These are phyloP conservation scores for Monilinia vaccinii-corymbosi DNA, from an alignment of 2,329 filamentous ascomycete species.

Conservation along the genomic window DNA sequence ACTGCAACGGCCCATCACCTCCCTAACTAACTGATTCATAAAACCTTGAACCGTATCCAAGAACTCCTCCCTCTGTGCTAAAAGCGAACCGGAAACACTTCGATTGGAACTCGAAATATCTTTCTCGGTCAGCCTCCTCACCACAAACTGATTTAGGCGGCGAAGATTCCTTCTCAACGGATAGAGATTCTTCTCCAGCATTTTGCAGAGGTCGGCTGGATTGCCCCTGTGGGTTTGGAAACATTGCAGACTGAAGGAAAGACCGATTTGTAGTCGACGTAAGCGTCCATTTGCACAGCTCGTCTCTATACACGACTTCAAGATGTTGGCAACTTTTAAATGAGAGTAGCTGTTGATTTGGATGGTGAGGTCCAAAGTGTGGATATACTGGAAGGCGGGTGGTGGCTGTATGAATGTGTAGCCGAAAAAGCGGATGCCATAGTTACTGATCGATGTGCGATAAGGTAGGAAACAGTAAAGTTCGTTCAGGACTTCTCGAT, in stretches of 20 bases:
- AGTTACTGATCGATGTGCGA: slow-evolving; percentile 6
- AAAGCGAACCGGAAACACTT: not conserved
- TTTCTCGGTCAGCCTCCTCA: not conserved
- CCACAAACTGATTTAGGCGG: slow-evolving; percentile 1
- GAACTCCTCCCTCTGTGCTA: slow-evolving; percentile 4
- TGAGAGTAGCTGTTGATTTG: slow-evolving; percentile 11
- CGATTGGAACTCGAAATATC: not conserved
- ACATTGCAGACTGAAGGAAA: slow-evolving; percentile 5
- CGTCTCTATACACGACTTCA: slow-evolving; percentile 6
- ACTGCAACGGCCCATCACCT: not conserved
- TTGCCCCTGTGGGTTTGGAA: slow-evolving; percentile 4
- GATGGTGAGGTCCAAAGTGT: slow-evolving; percentile 8
- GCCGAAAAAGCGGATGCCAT: slow-evolving; percentile 9
- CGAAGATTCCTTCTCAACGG: slow-evolving; percentile 4
- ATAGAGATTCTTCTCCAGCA: slow-evolving; percentile 6
- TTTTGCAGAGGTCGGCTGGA: slow-evolving; percentile 1
- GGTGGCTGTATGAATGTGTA: slow-evolving; percentile 8
- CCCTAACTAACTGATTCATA: slow-evolving; percentile 7
- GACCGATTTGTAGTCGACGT: slow-evolving; percentile 5
- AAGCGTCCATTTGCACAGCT: slow-evolving; percentile 8
- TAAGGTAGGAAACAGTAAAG: slow-evolving; percentile 9
- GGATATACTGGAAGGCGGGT: slow-evolving; percentile 4
- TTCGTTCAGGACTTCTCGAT: slow-evolving; percentile 10
- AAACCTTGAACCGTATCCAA: slow-evolving; percentile 4
- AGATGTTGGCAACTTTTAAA: slow-evolving; percentile 4